phyloP scores from a whole-genome alignment of 2,329 filamentous ascomycete genomes.

The Cadophora sp. region DNA sequence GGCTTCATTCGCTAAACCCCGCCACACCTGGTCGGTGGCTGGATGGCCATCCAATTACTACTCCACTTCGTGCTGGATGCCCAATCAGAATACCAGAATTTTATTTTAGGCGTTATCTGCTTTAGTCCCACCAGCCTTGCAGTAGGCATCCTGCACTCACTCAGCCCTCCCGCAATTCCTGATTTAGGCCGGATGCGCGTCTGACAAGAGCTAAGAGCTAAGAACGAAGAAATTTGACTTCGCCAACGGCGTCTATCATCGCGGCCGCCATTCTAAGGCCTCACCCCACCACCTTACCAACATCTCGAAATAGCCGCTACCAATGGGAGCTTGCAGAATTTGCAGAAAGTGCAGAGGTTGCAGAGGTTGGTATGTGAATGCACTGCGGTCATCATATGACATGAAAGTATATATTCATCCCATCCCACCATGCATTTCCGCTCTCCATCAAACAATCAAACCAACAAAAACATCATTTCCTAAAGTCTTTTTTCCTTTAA shows the following conservation, averaged over 20 bases:
- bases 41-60: conserved; percentile 5
- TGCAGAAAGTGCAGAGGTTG: background rate
- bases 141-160: conserved; percentile 12
- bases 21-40: conserved; percentile 13
- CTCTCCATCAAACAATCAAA: conserved; percentile 34
- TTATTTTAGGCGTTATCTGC: conserved; percentile 12
- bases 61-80: background rate
- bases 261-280: background rate
- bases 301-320: conserved; percentile 20
- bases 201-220: background rate
- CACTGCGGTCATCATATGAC: background rate
- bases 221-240: background rate
- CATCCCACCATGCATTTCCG: conserved; percentile 15
- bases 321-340: conserved; percentile 3
- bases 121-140: conserved; percentile 13
- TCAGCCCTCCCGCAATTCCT: conserved; percentile 18
- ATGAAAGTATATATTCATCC: conserved; percentile 23
- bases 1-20: conserved; percentile 16
- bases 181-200: conserved; percentile 13
- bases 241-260: conserved; percentile 17
- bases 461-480: conserved; percentile 31
- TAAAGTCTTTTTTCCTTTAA: conserved; percentile 33
- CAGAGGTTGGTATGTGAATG: background rate
- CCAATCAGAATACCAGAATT: conserved; percentile 13
- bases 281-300: background rate